Evolutionary conservation across 257 asterid genomes (phyloP).

Genomic region (Scutellaria baicalensis): DNA sequence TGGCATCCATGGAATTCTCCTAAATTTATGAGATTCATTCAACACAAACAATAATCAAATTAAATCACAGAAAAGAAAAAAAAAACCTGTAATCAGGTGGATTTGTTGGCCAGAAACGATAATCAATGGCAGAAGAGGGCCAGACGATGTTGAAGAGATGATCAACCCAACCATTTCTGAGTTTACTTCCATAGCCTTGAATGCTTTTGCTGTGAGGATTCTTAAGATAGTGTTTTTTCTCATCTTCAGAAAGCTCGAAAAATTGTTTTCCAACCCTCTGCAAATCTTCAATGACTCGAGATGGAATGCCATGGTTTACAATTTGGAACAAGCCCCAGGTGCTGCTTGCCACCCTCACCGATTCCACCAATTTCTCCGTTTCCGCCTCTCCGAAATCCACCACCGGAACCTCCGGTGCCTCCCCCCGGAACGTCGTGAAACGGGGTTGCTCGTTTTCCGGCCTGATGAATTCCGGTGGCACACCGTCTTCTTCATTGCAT

Average conservation of each 20-base stretch:
- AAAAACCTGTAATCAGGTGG: slow-evolving; percentile 53
- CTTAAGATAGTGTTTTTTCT: slow-evolving; percentile 28
- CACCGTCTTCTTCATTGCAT: not conserved
- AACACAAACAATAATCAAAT: no score
- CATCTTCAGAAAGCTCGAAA: slow-evolving; percentile 34
- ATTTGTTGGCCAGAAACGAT: slow-evolving; percentile 52
- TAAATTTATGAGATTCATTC: no score
- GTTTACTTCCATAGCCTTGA: slow-evolving; percentile 52
- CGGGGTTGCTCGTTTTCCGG: slow-evolving; percentile 43
- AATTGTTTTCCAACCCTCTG: slow-evolving; percentile 33
- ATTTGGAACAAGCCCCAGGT: slow-evolving; percentile 41
- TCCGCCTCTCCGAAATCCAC: slow-evolving; percentile 22
- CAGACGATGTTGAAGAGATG: slow-evolving; percentile 49
- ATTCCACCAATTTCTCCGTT: not conserved
- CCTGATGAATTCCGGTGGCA: slow-evolving; percentile 40
- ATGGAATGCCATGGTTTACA: slow-evolving; percentile 40
- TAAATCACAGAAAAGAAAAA: no score
- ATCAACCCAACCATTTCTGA: slow-evolving; percentile 61
- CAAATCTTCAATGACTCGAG: slow-evolving; percentile 21
- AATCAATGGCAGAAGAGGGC: slow-evolving; percentile 47
- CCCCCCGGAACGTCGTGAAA: slow-evolving; percentile 27
- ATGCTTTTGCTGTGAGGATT: slow-evolving; percentile 23
- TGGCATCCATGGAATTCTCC: no score
- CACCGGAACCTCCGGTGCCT: slow-evolving; percentile 27
- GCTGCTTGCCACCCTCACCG: slow-evolving; percentile 21